A percentile compares a stretch with the other conserved stretches of the same genome.
Evolutionary conservation across 148 eudicot species (phyloP).

Genomic region (Rhododendron kiyosumense): DNA sequence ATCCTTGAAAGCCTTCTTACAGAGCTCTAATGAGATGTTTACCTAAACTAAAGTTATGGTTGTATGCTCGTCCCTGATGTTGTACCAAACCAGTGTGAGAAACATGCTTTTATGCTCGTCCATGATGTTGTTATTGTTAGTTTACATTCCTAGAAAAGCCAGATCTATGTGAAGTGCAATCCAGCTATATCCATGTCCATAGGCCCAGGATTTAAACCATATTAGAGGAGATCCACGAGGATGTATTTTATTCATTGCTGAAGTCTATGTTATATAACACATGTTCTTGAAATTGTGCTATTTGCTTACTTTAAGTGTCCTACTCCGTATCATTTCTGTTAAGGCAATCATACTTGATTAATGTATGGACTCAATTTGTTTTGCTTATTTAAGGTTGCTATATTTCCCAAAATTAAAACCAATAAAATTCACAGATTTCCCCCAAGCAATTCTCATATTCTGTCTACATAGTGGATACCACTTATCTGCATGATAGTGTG

Average conservation of each 20-base stretch:
- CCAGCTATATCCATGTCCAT: background rate
- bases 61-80: too few species aligned
- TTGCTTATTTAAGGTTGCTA: too few species aligned
- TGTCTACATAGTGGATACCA: background rate
- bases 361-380: too few species aligned
- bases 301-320: too few species aligned
- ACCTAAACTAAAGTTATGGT: conserved; percentile 9
- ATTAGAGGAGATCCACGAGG: background rate
- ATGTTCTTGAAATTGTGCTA: too few species aligned
- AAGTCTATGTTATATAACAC: too few species aligned
- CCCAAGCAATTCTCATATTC: background rate
- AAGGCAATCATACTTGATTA: too few species aligned
- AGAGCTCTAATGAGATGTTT: conserved; percentile 62
- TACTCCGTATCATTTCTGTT: too few species aligned
- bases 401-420: too few species aligned
- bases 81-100: too few species aligned
- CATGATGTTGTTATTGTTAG: too few species aligned
- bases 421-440: background rate
- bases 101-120: too few species aligned
- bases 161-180: background rate
- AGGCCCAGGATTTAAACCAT: background rate
- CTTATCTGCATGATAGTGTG: background rate
- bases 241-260: background rate
- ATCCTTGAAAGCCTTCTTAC: conserved; percentile 92
- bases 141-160: background rate